These are phyloP conservation scores for Rhizopogon salebrosus DNA, from an alignment of 768 basidiomycete genomes.

Conservation along the genomic window DNA sequence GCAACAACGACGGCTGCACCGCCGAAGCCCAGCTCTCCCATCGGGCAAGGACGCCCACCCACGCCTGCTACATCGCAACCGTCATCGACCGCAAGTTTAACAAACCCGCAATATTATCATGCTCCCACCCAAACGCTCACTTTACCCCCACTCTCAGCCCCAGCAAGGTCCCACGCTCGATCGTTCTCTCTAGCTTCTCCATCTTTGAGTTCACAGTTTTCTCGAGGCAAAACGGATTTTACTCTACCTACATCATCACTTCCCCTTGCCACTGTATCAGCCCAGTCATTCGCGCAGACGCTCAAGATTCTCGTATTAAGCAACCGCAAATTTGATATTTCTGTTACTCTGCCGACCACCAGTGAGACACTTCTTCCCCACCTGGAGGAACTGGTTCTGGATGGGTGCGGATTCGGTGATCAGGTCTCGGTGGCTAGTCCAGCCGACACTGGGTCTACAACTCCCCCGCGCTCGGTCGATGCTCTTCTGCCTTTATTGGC, in stretches of 20 bases:
- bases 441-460: constrained; percentile 25
- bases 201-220: constrained; percentile 5
- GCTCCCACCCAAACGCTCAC: constrained; percentile 51
- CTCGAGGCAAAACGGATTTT: constrained; percentile 34
- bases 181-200: constrained; percentile 52
- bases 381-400: constrained; percentile 70
- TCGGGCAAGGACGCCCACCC: constrained; percentile 21
- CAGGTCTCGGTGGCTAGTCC: constrained; percentile 42
- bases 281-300: constrained; percentile 55
- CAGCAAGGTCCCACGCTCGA: constrained; percentile 47
- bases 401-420: constrained; percentile 68
- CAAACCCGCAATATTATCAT: constrained; percentile 57
- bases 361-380: constrained; percentile 47
- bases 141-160: constrained; percentile 57
- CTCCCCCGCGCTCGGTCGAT: constrained; percentile 44
- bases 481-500: constrained; percentile 54
- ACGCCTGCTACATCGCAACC: constrained; percentile 17
- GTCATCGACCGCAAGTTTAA: constrained; percentile 28
- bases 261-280: constrained; percentile 56
- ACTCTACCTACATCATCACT: constrained; percentile 62
- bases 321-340: constrained; percentile 63
- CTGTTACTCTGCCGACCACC: constrained; percentile 47
- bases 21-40: constrained; percentile 11
- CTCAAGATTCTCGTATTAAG: constrained; percentile 55
- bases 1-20: constrained; percentile 17